These are phyloP conservation scores for Cunninghamia lanceolata DNA, from an alignment of 75 land plant species.

Conservation along the genomic window DNA sequence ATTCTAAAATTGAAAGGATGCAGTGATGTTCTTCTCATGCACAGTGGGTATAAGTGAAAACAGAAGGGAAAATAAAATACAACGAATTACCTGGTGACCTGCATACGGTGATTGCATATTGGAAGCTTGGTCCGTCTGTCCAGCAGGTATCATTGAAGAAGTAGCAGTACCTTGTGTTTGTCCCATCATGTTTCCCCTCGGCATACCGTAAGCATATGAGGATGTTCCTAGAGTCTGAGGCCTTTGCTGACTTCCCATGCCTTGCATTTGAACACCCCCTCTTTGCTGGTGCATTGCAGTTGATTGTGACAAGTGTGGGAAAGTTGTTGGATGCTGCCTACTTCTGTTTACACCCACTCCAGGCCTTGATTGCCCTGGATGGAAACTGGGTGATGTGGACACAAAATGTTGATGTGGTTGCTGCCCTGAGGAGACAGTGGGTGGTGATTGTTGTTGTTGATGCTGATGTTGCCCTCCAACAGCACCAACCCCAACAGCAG, in stretches of 20 bases:
- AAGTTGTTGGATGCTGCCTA: conserved; percentile 1
- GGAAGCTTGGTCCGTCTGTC: conserved; percentile 7
- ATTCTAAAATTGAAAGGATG: neutral
- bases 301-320: neutral
- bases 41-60: neutral
- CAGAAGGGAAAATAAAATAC: neutral
- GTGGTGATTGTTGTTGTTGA: neutral
- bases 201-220: neutral
- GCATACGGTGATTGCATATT: conserved; percentile 3
- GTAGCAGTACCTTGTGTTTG: neutral
- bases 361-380: neutral
- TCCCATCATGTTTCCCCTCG: conserved; percentile 8
- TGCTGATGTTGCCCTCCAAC: neutral
- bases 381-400: neutral
- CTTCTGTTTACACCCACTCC: neutral
- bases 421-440: neutral
- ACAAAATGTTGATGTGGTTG: neutral
- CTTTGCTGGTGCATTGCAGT: conserved; percentile 11
- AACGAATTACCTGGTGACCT: neutral
- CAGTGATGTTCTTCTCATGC: neutral
- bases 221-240: neutral
- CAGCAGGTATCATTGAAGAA: conserved; percentile 1
- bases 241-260: neutral
- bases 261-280: neutral
- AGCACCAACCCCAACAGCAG: neutral